Percentiles rank a stretch among this genome's conserved stretches.
These are phyloP conservation scores for Solanum aculeatissimum DNA, from an alignment of 305 asterid species.

Conservation along the genomic window DNA sequence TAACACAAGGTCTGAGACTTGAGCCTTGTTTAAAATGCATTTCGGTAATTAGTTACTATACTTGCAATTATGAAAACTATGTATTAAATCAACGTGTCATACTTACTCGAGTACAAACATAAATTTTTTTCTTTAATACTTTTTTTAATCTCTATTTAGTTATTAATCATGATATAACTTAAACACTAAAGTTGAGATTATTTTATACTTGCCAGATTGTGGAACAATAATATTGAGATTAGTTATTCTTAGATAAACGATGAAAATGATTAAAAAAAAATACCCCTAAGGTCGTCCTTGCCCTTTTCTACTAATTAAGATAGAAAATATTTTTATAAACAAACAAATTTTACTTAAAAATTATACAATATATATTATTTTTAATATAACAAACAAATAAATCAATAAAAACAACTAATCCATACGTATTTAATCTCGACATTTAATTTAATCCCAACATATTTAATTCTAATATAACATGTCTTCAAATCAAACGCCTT, in stretches of 20 bases:
- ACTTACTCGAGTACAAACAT: too few relatives aligned
- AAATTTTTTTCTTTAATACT: not conserved
- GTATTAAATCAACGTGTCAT: not conserved
- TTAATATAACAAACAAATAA: not conserved
- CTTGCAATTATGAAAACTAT: not conserved
- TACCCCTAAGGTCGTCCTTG: too few relatives aligned
- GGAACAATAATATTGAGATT: not conserved
- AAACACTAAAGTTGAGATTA: not conserved
- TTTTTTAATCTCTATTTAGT: not conserved
- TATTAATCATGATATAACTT: not conserved
- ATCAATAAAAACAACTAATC: not conserved
- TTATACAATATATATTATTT: not conserved
- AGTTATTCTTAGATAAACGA: not conserved
- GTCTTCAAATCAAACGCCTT: not conserved
- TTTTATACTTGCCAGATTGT: not conserved
- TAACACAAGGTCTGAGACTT: not conserved
- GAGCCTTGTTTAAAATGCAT: not conserved
- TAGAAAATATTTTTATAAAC: too few relatives aligned
- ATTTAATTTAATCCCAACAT: not conserved
- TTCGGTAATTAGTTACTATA: not conserved
- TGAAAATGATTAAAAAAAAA: too few relatives aligned
- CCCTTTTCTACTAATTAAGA: too few relatives aligned
- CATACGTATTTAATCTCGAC: not conserved
- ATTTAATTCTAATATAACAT: not conserved
- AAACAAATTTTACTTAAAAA: not conserved